These are phyloP conservation scores for Naganishia liquefaciens DNA, from an alignment of 1,284 basidiomycete genomes.

Conservation along the genomic window DNA sequence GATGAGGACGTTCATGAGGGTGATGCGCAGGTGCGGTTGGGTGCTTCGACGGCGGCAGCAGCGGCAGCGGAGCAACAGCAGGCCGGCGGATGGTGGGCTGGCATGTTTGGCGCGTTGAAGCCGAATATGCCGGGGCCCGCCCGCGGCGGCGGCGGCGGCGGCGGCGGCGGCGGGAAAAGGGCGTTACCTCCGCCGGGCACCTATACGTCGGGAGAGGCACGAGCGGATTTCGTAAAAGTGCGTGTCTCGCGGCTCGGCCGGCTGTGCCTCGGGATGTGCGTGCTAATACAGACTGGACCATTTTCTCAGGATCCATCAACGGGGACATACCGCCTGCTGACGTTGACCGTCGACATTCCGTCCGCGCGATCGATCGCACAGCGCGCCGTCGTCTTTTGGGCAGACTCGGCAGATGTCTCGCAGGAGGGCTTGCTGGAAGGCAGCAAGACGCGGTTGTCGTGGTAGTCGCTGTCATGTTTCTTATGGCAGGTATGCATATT, in stretches of 20 bases:
- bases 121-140: conserved; percentile 2
- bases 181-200: conserved; percentile 49
- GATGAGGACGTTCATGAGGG: neutral
- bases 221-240: conserved; percentile 54
- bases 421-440: conserved; percentile 45
- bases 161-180: conserved; percentile 29
- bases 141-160: neutral
- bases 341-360: conserved; percentile 51
- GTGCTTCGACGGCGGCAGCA: neutral
- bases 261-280: neutral
- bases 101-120: conserved; percentile 30
- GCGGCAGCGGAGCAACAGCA: neutral
- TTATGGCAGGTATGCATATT: conserved; percentile 16
- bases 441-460: conserved; percentile 19
- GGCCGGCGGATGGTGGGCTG: conserved; percentile 22
- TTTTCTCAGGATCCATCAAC: conserved; percentile 29
- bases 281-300: no score
- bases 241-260: conserved; percentile 25
- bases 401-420: conserved; percentile 44
- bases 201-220: conserved; percentile 51
- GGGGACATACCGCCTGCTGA: conserved; percentile 47
- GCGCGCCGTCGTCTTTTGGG: conserved; percentile 49
- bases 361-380: conserved; percentile 38
- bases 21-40: neutral
- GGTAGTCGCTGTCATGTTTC: conserved; percentile 3